These are phyloP conservation scores for Dactylellina drechsleri DNA, from an alignment of 2,329 filamentous ascomycete genomes.

Conservation along the genomic window DNA sequence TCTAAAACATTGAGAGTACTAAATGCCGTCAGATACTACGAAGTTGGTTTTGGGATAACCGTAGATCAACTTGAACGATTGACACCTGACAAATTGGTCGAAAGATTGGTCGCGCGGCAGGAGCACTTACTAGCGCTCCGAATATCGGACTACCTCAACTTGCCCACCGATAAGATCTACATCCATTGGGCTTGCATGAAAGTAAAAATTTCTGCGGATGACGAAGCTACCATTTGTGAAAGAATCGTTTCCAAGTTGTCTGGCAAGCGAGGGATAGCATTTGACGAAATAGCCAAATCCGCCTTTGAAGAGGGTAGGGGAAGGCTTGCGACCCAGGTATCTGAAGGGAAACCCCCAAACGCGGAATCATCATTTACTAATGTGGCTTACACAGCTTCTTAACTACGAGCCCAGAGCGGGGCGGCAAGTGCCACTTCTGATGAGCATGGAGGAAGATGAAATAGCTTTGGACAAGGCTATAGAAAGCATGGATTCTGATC, in stretches of 20 bases:
- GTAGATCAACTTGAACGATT: slow-evolving; percentile 86
- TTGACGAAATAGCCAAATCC: slow-evolving; percentile 89
- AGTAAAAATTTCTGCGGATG: slow-evolving; percentile 82
- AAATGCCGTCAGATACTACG: slow-evolving; percentile 90
- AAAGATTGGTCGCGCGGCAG: slow-evolving; percentile 84
- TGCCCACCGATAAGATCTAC: slow-evolving; percentile 89
- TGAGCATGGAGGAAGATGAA: slow-evolving; percentile 95
- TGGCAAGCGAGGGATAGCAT: slow-evolving; percentile 91
- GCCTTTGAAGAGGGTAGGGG: slow-evolving; percentile 93
- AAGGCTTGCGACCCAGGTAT: slow-evolving; percentile 76
- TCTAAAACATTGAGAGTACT: slow-evolving; percentile 91
- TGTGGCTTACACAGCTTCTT: slow-evolving; percentile 70
- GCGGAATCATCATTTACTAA: slow-evolving; percentile 4
- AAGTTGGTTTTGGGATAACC: slow-evolving; percentile 87
- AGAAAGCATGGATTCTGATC: slow-evolving; percentile 91
- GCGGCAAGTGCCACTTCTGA: slow-evolving; percentile 91
- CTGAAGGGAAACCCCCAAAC: neutral
- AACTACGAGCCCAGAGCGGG: slow-evolving; percentile 94
- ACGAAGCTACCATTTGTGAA: slow-evolving; percentile 87
- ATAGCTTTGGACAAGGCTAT: slow-evolving; percentile 96
- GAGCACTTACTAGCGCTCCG: slow-evolving; percentile 91
- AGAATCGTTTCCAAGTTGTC: slow-evolving; percentile 86
- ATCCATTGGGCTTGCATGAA: slow-evolving; percentile 98
- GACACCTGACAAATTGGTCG: slow-evolving; percentile 86
- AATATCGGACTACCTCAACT: slow-evolving; percentile 83